Evolutionary conservation across 306 rosid species (phyloP), one percentile per base, ranked within the genome.

Genomic region (Begonia masoniana): DNA sequence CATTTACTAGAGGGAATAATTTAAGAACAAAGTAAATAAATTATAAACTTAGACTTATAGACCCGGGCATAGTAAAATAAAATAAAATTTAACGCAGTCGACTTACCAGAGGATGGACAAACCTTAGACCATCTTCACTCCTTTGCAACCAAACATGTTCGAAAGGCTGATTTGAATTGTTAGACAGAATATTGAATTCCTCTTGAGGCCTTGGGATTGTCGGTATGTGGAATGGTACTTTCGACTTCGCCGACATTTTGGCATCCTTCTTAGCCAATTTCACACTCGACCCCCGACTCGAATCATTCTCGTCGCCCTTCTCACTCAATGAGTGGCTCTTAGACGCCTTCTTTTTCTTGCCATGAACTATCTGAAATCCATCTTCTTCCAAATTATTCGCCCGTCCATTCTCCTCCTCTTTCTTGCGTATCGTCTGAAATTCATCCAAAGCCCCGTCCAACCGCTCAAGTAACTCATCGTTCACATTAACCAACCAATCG

Each of bases 101-200:
- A 70, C 87, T 68, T 52, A 89, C 97, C 75, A 91, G 62, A 50
- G 97, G 97, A 76, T 91, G 97, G 63, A 83, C 50, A 66, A 80
- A 76, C 46, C 72, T 68, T 10, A 24, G 68, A 11, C 69, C 92
- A 68, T 85, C 92, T 12, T 83, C 97, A 60, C 75, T 71, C 67
- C 76, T 78, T 71, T 77, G 76, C 82, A 91, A 55, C 97, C 96
- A 91, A 54, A 91, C 94, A 78, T 91, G 97, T 59, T 77, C 88
- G 64, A 83, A 91, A 1, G 88, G 92, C 65, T 73, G 61, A 62
- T 85, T 85, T 0, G 73, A 45, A 73, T 91, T 91, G 52, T 91
- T 81, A 51, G 82, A 85, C 59, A 80, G 3, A 50, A 91, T 81
- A 16, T 13, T 76, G 48, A 60, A 81, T 81, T 81, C 92, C 12